Base-by-base conservation (phyloP, 2,329 filamentous ascomycete species). In the Septoria petroselini region DNA sequence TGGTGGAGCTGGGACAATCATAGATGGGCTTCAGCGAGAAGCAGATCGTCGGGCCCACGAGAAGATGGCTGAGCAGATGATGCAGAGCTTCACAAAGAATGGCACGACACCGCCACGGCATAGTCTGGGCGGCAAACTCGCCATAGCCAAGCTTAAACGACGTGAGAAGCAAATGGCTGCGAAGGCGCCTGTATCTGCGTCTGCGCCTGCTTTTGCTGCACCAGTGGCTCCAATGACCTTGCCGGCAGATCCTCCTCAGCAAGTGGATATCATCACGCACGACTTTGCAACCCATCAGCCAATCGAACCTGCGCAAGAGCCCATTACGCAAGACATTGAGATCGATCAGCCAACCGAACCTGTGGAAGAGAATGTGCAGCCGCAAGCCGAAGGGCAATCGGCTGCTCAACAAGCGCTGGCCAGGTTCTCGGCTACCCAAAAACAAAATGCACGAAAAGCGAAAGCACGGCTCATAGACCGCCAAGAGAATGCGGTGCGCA, bases 1-100 rank as follows among this genome's bases (percentile, higher is more conserved):
- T 50, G 76, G 75, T 2, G 73, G 74, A n/a, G 57, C 73, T 9
- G 60, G 68, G 9, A 60, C 52, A n/a, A 71, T 77, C 41, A 45
- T 66, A 8, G 52, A 60, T 14, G 53, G 55, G 27, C 54, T 75
- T 44, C 52, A 64, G 23, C 49, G 53, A 27, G 63, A 62, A 54
- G 54, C 63, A 29, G 58, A 67, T 48, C 58, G 48, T 9, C 43
- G 58, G 8, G 45, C 43, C 15, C 40, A 50, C 12, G 52, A 54
- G 41, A 53, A 48, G 50, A 35, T 31, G 31, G 59, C 47, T 35
- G 55, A 57, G 31, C 43, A 43, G 11, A 35, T 53, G 19, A 52
- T 45, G 21, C 48, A 59, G 27, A 57, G 44, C 21, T 44, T 56
- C 23, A 34, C 39, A 52, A 54, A 62, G 59, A 47, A 52, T 41